Conservation (phyloP, 192 early-diverging fungal species). For the Coemansia erecta region DNA sequence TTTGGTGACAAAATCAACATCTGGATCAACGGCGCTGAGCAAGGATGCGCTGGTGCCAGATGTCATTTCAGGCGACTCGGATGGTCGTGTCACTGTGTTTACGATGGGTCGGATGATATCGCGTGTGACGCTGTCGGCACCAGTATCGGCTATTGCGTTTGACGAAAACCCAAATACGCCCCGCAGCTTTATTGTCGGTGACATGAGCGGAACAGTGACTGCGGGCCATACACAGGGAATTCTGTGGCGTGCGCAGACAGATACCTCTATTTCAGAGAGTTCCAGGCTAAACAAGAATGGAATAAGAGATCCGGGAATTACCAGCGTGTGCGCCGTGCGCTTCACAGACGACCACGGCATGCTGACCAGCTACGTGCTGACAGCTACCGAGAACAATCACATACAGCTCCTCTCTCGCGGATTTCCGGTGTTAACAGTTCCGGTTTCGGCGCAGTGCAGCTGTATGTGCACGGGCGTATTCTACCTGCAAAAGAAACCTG, state of each 20-base stretch:
- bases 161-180: constrained; percentile 38
- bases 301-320: constrained; percentile 11
- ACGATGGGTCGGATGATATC: constrained; percentile 34
- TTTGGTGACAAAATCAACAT: constrained; percentile 4
- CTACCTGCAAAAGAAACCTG: neutral
- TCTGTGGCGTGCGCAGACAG: constrained; percentile 33
- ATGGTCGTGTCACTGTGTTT: constrained; percentile 31
- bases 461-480: constrained; percentile 31
- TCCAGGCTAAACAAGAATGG: neutral
- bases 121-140: constrained; percentile 30
- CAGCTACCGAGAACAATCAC: constrained; percentile 14
- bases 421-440: constrained; percentile 17
- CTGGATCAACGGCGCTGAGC: neutral
- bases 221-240: constrained; percentile 31
- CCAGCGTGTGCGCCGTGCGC: constrained; percentile 26
- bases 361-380: constrained; percentile 40
- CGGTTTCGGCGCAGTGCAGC: constrained; percentile 18
- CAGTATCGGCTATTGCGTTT: constrained; percentile 28
- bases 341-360: constrained; percentile 32
- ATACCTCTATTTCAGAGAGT: neutral
- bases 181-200: constrained; percentile 36
- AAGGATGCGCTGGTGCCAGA: constrained; percentile 6
- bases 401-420: constrained; percentile 36
- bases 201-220: constrained; percentile 39
- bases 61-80: constrained; percentile 38